These are phyloP conservation scores for Fusarium sp. DNA, from an alignment of 2,329 filamentous ascomycete genomes.

Conservation along the genomic window DNA sequence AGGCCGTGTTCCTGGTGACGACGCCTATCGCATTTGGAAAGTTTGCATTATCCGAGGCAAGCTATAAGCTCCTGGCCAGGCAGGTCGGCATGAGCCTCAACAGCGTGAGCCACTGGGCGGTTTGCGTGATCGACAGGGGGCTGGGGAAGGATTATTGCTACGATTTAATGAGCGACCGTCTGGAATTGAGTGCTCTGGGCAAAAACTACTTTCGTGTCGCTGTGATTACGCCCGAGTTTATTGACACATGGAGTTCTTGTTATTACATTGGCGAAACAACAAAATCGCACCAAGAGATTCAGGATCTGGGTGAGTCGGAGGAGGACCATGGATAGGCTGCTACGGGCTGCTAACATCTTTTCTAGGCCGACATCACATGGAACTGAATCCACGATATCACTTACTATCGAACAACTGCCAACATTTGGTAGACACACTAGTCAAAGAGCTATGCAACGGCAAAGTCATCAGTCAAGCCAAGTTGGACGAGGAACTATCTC, in stretches of 20 bases:
- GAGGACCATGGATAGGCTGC: accelerated
- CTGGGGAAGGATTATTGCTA: slow-evolving; percentile 39
- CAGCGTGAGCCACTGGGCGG: slow-evolving; percentile 44
- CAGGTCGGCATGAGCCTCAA: slow-evolving; percentile 43
- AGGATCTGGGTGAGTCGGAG: slow-evolving; percentile 30
- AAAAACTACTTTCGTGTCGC: slow-evolving; percentile 42
- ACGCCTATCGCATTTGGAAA: slow-evolving; percentile 39
- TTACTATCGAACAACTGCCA: slow-evolving; percentile 43
- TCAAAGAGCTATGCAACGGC: slow-evolving; percentile 44
- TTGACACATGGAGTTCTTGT: slow-evolving; percentile 42
- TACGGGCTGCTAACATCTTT: neutral
- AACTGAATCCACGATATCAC: slow-evolving; percentile 28
- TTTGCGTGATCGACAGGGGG: slow-evolving; percentile 40
- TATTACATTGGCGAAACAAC: slow-evolving; percentile 44
- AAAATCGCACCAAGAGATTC: slow-evolving; percentile 40
- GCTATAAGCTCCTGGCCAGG: slow-evolving; percentile 36
- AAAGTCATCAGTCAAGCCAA: slow-evolving; percentile 43
- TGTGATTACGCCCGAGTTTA: slow-evolving; percentile 35
- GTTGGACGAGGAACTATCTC: slow-evolving; percentile 36
- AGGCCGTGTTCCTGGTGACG: slow-evolving; percentile 41
- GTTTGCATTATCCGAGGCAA: slow-evolving; percentile 37
- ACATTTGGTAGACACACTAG: slow-evolving; percentile 38
- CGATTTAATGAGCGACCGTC: slow-evolving; percentile 43
- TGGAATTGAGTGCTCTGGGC: slow-evolving; percentile 38
- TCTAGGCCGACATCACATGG: slow-evolving; percentile 32